Base-by-base conservation (phyloP, 768 basidiomycete genomes). In the Termitomyces sp. region DNA sequence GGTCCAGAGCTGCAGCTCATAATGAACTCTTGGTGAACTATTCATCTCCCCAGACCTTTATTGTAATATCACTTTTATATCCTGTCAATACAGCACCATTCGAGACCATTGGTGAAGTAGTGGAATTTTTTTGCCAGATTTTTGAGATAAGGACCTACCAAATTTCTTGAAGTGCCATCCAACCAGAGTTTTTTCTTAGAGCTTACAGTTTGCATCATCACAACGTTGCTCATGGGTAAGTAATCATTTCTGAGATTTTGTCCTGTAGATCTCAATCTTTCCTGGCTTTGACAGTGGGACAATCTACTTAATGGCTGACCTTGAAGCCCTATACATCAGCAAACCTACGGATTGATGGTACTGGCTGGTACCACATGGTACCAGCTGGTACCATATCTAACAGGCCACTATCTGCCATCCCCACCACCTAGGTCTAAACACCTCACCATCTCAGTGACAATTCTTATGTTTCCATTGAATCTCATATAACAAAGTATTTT, bases 261-360 rank as follows among this genome's bases (percentile, higher is more conserved):
- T 33, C 6, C 20, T 4, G 43, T 27, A 10, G 30, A n/a, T 39
- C 27, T n/a, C 37, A 14, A 36, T 45, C 1, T 2, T 22, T 14
- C 27, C 45, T 20, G 16, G 6, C 2, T 22, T 43, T 5, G 12
- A 43, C 44, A 59, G 14, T 53, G 30, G 22, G 6, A 77, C 26
- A 77, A 76, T 22, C n/a, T n/a, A n/a, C n/a, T 63, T 75, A 3
- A 67, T 71, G 67, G 68, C 67, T 61, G 70, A 72, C 39, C 60
- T 62, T 5, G 30, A 49, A 6, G 33, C 56, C 4, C 47, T 71
- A 4, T 69, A 62, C n/a, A n/a, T n/a, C n/a, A n/a, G n/a, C n/a
- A n/a, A n/a, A n/a, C n/a, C n/a, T n/a, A n/a, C n/a, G n/a, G n/a
- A n/a, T n/a, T n/a, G n/a, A n/a, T n/a, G n/a, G n/a, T n/a, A n/a